phyloP scores from a whole-genome alignment of 208 protist genomes.

The Trypanosoma mega region DNA sequence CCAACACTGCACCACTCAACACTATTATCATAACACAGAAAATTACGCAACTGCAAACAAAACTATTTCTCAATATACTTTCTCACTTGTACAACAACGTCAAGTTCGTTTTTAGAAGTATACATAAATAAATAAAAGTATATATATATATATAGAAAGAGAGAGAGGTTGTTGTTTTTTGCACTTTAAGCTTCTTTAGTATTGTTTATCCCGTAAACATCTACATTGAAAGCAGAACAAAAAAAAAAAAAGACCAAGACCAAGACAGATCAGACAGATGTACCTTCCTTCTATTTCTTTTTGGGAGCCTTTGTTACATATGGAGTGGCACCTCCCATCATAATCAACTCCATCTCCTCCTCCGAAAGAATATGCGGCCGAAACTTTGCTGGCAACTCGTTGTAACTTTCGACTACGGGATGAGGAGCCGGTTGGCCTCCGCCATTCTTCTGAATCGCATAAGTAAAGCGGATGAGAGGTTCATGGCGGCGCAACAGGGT shows the following conservation, averaged over 20 bases:
- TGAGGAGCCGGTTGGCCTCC: conserved; percentile 8
- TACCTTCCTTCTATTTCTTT: conserved; percentile 56
- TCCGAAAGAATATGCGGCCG: conserved; percentile 62
- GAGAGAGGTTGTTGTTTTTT: too few relatives aligned
- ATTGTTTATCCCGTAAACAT: neutral
- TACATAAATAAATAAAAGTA: too few relatives aligned
- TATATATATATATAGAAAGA: too few relatives aligned
- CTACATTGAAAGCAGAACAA: conserved; percentile 7
- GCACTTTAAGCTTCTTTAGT: too few relatives aligned
- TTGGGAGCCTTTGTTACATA: conserved; percentile 75
- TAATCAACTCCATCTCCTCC: conserved; percentile 69
- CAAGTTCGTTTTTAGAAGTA: too few relatives aligned
- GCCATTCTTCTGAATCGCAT: conserved; percentile 66
- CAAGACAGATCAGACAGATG: neutral
- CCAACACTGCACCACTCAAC: too few relatives aligned
- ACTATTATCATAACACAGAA: too few relatives aligned
- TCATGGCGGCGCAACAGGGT: conserved; percentile 32
- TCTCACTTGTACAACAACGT: too few relatives aligned
- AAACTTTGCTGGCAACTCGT: conserved; percentile 60
- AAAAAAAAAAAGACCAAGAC: conserved; percentile 2
- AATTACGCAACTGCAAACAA: too few relatives aligned
- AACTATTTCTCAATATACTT: too few relatives aligned
- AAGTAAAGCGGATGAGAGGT: conserved; percentile 74
- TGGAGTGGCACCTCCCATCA: conserved; percentile 73
- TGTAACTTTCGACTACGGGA: conserved; percentile 45